Evolutionary conservation across 2,329 filamentous ascomycete species (phyloP), one percentile per base, ranked within the genome.

Genomic region (Coniochaeta sp.): DNA sequence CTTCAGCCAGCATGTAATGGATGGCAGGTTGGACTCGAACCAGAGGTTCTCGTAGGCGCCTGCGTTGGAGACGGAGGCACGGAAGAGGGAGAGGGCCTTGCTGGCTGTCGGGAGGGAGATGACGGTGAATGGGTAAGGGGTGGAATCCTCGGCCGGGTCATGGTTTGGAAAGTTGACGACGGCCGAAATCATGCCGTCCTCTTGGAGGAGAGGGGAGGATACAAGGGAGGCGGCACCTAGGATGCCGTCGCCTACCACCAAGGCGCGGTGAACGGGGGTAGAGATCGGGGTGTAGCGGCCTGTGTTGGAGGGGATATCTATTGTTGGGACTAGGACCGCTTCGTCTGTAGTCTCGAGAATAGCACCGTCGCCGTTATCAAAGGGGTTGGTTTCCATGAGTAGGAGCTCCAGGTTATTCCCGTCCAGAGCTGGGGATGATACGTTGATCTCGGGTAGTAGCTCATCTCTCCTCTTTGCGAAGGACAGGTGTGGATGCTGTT

Each of bases 191-290:
- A 73, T 75, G 59, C 73, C 73, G 62, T 69, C 64, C 65, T 70
- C 71, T 62, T 74, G 70, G 1, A 74, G 56, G 38, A 77, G 62
- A 19, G 78, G 73, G 55, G 82, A 69, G 9, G 76, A 68, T 6
- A 81, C 71, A 7, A 84, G 66, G 1, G 81, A 77, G 6, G 87
- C 79, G 1, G 89, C 84, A 8, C 89, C 91, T 59, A 83, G 76
- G 2, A 96, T 75, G 0, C 91, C 92, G 57, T 90, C 82, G 0
- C 86, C 87, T 9, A 96, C 82, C 11, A 97, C 67, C 17, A 97
- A 74, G 0, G 88, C 85, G 69, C 88, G 90, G 70, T 98, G 93
- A 1, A 97, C 91, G 0, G 93, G 93, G 52, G 91, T 91, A 7
- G 86, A 85, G 47, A 95, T 80, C 17, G 86, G 82, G 14, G 86